Percentiles rank a stretch among this genome's conserved stretches.
These are phyloP conservation scores for Phialemoniopsis sp. DNA, from an alignment of 2,329 filamentous ascomycete species.

Conservation along the genomic window DNA sequence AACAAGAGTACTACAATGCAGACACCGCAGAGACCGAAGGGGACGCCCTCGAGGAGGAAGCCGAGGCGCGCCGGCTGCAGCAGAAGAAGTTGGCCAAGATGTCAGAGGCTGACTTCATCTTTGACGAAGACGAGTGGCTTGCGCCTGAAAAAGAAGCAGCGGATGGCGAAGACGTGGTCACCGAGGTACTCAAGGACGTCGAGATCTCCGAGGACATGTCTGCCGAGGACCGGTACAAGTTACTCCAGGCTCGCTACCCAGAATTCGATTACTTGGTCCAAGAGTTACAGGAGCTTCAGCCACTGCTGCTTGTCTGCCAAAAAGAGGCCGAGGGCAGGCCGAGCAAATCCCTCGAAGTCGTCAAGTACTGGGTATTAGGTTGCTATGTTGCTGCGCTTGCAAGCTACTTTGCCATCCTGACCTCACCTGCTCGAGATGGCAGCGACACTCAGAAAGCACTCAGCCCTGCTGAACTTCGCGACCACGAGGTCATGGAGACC, in stretches of 20 bases:
- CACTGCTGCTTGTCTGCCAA: slow-evolving; percentile 55
- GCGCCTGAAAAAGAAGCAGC: slow-evolving; percentile 27
- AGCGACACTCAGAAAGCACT: slow-evolving; percentile 52
- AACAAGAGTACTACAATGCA: slow-evolving; percentile 88
- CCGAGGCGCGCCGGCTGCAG: slow-evolving; percentile 81
- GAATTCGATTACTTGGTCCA: slow-evolving; percentile 85
- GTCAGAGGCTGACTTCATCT: slow-evolving; percentile 88
- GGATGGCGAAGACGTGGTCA: slow-evolving; percentile 56
- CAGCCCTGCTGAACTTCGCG: slow-evolving; percentile 73
- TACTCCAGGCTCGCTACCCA: slow-evolving; percentile 79
- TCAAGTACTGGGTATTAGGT: slow-evolving; percentile 76
- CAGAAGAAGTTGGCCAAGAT: slow-evolving; percentile 87
- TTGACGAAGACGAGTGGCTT: slow-evolving; percentile 86
- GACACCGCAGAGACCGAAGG: slow-evolving; percentile 64
- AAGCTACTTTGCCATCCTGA: slow-evolving; percentile 94
- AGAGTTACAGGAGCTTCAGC: slow-evolving; percentile 73
- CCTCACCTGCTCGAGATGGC: slow-evolving; percentile 66
- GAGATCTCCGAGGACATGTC: slow-evolving; percentile 79
- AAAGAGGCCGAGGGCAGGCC: slow-evolving; percentile 50
- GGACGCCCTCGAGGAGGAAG: slow-evolving; percentile 83
- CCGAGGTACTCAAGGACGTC: slow-evolving; percentile 79
- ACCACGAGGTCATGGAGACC: slow-evolving; percentile 87
- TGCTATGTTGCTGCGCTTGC: slow-evolving; percentile 83
- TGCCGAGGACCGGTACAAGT: slow-evolving; percentile 66
- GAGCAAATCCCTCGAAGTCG: slow-evolving; percentile 51